Base-by-base conservation (phyloP, 139 green algal species). In the Coccomyxa sp. region DNA sequence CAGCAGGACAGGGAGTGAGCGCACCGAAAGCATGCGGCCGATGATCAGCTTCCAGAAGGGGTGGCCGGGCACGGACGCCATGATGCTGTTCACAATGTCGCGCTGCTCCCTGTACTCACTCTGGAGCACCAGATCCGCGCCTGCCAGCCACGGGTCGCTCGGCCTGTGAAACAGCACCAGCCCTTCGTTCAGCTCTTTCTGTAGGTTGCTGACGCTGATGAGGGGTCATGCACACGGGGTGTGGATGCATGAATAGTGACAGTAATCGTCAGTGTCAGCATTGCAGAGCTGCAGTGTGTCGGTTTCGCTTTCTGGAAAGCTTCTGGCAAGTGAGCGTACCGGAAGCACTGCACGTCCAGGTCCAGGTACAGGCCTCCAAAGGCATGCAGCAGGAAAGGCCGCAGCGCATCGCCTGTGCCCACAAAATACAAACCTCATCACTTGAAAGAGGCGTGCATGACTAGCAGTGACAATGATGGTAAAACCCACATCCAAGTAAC, bases 291-390 rank as follows among this genome's bases (percentile, higher is more conserved):
- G 38, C 38, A 51, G 38, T 7, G 38, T 7, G 7, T 51, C 38
- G 38, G 7, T 51, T 51, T 51, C 7, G 38, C 38, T 51, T 51
- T 51, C 38, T 51, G 38, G 7, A 51, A 7, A 51, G 38, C 38
- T 51, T 51, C 38, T 51, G 38, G 38, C 38, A 51, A n/a, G 38
- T 51, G 38, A 51, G 87, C 57, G n/a, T 67, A 57, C 7, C 74
- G 30, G 51, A 86, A 86, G 82, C 89, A 92, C 74, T 91, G 85
- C 16, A 87, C 89, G 67, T 92, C 89, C 66, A 92, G 63, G 81
- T 92, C 89, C n/a, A 90, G 66, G 83, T 90, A 90, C 15, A 89
- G 58, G 11, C 85, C 84, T 28, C 89, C 89, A 21, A 85, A 83
- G 0, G 83, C 81, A 76, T 92, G 87, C 82, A 92, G 77, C 45